phyloP scores from a whole-genome alignment of 2,329 filamentous ascomycete genomes.

The Phaeosphaeriaceae sp. region DNA sequence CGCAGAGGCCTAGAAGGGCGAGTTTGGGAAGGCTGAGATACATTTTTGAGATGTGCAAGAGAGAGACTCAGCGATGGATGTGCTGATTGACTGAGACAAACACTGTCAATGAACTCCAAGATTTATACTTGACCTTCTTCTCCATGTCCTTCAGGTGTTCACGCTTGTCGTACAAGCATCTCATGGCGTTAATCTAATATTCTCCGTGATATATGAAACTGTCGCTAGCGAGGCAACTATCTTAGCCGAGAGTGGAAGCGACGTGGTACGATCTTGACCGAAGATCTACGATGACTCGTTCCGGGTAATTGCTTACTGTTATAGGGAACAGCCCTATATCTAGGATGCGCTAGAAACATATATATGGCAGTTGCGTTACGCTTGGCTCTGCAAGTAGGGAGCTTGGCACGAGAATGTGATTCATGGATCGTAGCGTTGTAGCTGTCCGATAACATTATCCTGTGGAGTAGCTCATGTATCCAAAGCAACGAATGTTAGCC shows the following conservation, averaged over 20 bases:
- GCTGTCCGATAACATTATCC: neutral
- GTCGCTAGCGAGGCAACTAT: neutral
- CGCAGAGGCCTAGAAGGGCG: neutral
- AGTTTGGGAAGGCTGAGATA: neutral
- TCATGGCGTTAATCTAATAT: neutral
- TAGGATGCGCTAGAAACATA: neutral
- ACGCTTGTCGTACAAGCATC: neutral
- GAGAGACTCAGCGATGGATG: neutral
- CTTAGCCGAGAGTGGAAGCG: neutral
- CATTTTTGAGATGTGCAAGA: neutral
- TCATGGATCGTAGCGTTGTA: neutral
- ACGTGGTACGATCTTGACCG: neutral
- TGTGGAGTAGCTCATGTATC: neutral
- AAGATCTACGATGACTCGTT: neutral
- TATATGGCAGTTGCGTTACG: neutral
- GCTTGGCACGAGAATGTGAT: neutral
- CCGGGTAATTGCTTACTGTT: neutral
- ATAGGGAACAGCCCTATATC: neutral
- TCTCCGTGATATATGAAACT: neutral
- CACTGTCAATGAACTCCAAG: no score
- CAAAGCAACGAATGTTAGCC: no score
- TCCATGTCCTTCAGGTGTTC: neutral
- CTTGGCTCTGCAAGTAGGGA: neutral
- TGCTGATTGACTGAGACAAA: no score
- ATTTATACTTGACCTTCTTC: neutral